Evolutionary conservation across 768 basidiomycete genomes (phyloP).

Genomic region (Pleurotus platypus): DNA sequence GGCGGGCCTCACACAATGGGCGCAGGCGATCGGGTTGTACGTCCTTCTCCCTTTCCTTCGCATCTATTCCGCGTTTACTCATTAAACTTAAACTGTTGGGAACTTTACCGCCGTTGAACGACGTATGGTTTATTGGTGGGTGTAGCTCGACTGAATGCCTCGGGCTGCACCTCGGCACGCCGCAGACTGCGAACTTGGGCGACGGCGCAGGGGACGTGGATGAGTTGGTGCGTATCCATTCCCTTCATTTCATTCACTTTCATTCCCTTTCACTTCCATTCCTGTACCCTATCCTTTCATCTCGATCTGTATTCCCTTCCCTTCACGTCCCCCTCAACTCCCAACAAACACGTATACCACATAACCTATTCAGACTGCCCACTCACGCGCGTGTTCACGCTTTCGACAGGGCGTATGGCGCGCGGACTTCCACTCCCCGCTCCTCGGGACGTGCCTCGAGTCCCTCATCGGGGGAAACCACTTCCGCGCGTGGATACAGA

Average conservation of each 20-base stretch:
- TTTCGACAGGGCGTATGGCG: constrained; percentile 61
- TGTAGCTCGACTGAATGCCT: constrained; percentile 54
- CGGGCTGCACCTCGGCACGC: constrained; percentile 63
- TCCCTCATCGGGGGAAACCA: constrained; percentile 79
- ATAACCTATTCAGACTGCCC: too few species aligned
- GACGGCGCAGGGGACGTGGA: constrained; percentile 65
- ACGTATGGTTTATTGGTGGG: too few species aligned
- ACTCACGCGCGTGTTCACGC: too few species aligned
- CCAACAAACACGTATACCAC: too few species aligned
- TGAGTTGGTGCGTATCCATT: constrained; percentile 41
- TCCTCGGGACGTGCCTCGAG: constrained; percentile 70
- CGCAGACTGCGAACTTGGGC: constrained; percentile 73
- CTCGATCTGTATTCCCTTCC: too few species aligned
- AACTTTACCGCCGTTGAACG: too few species aligned
- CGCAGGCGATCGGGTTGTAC: constrained; percentile 61
- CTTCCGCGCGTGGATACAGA: constrained; percentile 56
- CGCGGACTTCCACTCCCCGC: constrained; percentile 68
- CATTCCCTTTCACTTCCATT: constrained; percentile 27
- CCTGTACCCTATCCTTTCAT: too few species aligned
- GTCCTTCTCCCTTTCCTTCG: constrained; percentile 10
- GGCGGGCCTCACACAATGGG: constrained; percentile 54
- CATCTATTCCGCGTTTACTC: too few species aligned
- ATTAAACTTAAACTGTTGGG: too few species aligned
- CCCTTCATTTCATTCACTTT: neutral
- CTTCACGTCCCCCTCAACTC: too few species aligned